Base-by-base conservation (phyloP, 2,329 filamentous ascomycete genomes). In the Tolypocladium endophyticum region DNA sequence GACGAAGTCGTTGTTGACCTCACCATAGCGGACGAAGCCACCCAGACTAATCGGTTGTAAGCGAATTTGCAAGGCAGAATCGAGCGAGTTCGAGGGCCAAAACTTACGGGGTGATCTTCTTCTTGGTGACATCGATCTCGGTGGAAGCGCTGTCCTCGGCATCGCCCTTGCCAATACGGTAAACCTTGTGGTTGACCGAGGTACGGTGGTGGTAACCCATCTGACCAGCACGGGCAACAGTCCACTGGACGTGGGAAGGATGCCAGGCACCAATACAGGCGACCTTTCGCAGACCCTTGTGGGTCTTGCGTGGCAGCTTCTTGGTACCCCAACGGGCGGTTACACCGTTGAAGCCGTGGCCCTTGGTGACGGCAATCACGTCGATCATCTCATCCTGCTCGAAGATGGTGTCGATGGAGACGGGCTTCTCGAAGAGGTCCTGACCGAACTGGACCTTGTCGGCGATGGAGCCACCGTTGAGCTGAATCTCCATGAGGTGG, bases 241-340 rank as follows among this genome's bases (percentile, higher is more conserved):
- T 99, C 94, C 94, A 99, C 85, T 99, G 94, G 81, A 99, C 94
- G 91, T 99, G 94, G 81, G 90, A 92, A 76, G 94, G 94, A 86
- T 99, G 94, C 94, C 94, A 99, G 73, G 94, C 94, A 90, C 94
- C 94, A 80, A 99, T 99, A 96, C 94, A 99, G 76, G 94, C 94
- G 73, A 99, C 93, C 90, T 99, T 99, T 76, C 94, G 89, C 76
- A 99, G 92, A 96, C 94, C 94, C 89, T 99, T 99, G 90, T 99
- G 94, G 65, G 94, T 99, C 92, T 99, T 99, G 78, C 94, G 91
- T 71, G 94, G 94, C 74, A 99, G 91, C 91, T 97, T 99, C 90
- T 97, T 99, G 84, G 94, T 99, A 73, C 94, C 94, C 94, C 94
- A 99, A 83, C 94, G 88, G 79, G 87, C 84, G 69, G 94, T 99